phyloP scores from a whole-genome alignment of 495 filamentous ascomycete species.

The Acidiella bohemica region DNA sequence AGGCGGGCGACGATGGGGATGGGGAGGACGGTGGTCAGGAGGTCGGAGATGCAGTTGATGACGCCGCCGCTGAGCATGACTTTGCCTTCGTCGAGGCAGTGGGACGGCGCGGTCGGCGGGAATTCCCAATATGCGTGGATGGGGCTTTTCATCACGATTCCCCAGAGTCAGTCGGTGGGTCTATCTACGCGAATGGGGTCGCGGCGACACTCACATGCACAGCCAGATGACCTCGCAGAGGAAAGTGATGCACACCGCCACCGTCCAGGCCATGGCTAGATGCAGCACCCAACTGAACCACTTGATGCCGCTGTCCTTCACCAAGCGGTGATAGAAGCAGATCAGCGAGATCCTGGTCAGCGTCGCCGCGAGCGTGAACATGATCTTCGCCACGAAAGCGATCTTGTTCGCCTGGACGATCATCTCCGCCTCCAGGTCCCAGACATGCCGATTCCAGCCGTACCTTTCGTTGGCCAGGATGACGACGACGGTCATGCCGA shows the following conservation, averaged over 20 bases:
- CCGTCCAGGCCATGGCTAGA: conserved; percentile 34
- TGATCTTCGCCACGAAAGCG: conserved; percentile 38
- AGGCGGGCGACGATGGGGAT: conserved; percentile 46
- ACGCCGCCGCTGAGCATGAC: conserved; percentile 42
- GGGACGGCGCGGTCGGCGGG: conserved; percentile 24
- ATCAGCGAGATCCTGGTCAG: conserved; percentile 46
- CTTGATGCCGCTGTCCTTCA: conserved; percentile 28
- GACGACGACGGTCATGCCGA: conserved; percentile 22
- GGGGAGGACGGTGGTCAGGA: conserved; percentile 43
- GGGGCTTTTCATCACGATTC: too few species aligned
- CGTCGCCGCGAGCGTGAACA: conserved; percentile 40
- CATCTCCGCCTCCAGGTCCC: not conserved
- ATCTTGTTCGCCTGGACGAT: conserved; percentile 28
- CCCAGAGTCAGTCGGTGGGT: too few species aligned
- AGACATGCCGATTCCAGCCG: conserved; percentile 41
- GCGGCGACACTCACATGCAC: conserved; percentile 45
- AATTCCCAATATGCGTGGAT: conserved; percentile 41
- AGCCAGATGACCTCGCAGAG: conserved; percentile 40
- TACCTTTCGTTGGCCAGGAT: conserved; percentile 26
- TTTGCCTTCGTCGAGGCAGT: conserved; percentile 39
- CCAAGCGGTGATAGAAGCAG: conserved; percentile 42
- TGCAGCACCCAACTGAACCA: conserved; percentile 34
- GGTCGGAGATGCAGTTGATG: conserved; percentile 48
- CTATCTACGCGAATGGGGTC: too few species aligned
- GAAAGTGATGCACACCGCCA: conserved; percentile 35